Percentiles rank a stretch among this genome's conserved stretches.
These are phyloP conservation scores for Hypoxylon lenormandii DNA, from an alignment of 495 filamentous ascomycete species.

Conservation along the genomic window DNA sequence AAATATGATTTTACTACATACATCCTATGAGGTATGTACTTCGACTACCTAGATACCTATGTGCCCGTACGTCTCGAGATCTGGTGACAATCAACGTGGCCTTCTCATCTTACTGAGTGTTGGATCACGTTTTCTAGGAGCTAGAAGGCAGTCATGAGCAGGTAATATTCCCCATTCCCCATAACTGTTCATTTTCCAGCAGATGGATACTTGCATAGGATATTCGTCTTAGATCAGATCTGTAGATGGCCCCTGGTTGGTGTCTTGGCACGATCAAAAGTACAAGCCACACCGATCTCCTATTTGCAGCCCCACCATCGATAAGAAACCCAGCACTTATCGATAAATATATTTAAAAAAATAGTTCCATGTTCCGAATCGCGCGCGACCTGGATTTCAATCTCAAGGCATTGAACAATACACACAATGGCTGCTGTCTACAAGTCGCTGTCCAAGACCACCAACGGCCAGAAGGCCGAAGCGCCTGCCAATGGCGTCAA, in stretches of 20 bases:
- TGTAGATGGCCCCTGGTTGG: slow-evolving; percentile 2
- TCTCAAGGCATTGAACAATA: neutral
- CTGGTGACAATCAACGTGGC: slow-evolving; percentile 23
- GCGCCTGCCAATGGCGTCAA: slow-evolving; percentile 52
- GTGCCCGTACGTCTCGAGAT: neutral
- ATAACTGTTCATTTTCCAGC: neutral
- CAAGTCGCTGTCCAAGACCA: slow-evolving; percentile 84
- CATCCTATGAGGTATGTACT: neutral
- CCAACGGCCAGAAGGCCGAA: slow-evolving; percentile 62
- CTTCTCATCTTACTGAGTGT: slow-evolving; percentile 3
- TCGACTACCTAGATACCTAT: neutral
- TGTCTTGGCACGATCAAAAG: slow-evolving; percentile 9
- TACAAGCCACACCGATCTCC: slow-evolving; percentile 5
- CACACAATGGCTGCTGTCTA: slow-evolving; percentile 89
- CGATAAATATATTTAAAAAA: slow-evolving; percentile 40
- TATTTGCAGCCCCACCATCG: slow-evolving; percentile 22
- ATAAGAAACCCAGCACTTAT: slow-evolving; percentile 33
- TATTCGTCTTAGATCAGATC: slow-evolving; percentile 22
- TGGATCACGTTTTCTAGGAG: slow-evolving; percentile 3
- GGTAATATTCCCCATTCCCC: neutral
- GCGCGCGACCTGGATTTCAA: slow-evolving; percentile 23
- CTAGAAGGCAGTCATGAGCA: neutral
- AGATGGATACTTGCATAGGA: slow-evolving; percentile 5
- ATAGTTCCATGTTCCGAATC: slow-evolving; percentile 40
- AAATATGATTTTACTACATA: neutral